These are phyloP conservation scores for Cryptococcus sp. DNA, from an alignment of 1,284 basidiomycete genomes.

Conservation along the genomic window DNA sequence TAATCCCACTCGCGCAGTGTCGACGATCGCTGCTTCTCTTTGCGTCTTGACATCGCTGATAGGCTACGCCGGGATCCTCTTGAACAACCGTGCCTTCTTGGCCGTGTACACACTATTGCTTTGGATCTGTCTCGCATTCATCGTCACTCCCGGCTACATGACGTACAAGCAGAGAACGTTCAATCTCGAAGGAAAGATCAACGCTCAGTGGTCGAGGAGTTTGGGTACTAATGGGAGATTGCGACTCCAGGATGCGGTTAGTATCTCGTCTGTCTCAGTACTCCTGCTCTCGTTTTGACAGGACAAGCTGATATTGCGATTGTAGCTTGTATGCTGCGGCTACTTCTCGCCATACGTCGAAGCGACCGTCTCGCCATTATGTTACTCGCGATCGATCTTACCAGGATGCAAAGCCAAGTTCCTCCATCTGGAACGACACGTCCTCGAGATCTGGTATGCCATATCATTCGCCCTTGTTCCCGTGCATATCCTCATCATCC, in stretches of 20 bases:
- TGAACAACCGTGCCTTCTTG: conserved; percentile 72
- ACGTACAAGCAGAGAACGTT: conserved; percentile 66
- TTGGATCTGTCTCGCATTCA: conserved; percentile 65
- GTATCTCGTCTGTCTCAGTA: conserved; percentile 10
- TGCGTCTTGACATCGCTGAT: conserved; percentile 65
- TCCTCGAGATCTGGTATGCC: conserved; percentile 62
- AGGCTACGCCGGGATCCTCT: conserved; percentile 66
- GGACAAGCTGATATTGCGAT: neutral
- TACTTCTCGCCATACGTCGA: conserved; percentile 67
- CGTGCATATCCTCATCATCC: conserved; percentile 65
- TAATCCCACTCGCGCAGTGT: conserved; percentile 51
- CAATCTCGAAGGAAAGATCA: conserved; percentile 72
- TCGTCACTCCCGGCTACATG: conserved; percentile 68
- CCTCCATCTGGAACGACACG: conserved; percentile 62
- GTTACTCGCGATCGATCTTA: conserved; percentile 64
- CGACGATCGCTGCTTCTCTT: conserved; percentile 61
- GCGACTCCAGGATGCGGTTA: conserved; percentile 62
- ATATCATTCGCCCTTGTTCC: conserved; percentile 67
- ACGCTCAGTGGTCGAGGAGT: conserved; percentile 65
- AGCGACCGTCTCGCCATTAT: conserved; percentile 64
- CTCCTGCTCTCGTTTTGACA: neutral
- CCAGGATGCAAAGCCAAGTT: conserved; percentile 71
- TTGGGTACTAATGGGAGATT: conserved; percentile 61
- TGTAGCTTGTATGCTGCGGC: conserved; percentile 64
- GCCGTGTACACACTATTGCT: conserved; percentile 70